Base-by-base conservation (phyloP, 352 stramenopile species). In the Plasmopara halstedii region DNA sequence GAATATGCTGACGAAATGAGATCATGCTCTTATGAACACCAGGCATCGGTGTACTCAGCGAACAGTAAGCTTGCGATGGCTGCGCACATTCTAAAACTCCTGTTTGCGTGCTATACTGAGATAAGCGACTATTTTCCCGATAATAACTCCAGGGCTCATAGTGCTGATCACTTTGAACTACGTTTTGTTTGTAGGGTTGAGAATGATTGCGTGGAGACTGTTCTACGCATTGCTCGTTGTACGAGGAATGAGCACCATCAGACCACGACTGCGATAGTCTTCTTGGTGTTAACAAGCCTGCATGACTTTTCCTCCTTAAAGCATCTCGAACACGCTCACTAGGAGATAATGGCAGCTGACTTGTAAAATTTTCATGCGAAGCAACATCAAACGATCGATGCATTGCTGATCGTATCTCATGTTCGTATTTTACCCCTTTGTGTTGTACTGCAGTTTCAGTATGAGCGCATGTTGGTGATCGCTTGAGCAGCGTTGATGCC, bases 301-400 rank as follows among this genome's bases (percentile, higher is more conserved):
- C 42, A 3, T 60, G 58, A 31, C 85, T 57, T 10, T 56, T 67
- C 34, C 40, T 53, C 19, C 68, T 62, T 8, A 87, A 32, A 1
- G 67, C 70, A 33, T 80, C 70, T 23, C 75, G 65, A 22, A 87
- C 44, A 42, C 67, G 63, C n/a, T 74, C 72, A 29, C 65, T 87
- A 0, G 72, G 58, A 41, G 75, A 87, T 33, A 87, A 47, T 8
- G 56, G 27, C 10, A 61, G 18, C 0, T 40, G 61, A 26, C 50
- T 64, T 35, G 48, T 53, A 40, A 37, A 21, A 42, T 29, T 61
- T 18, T 46, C 41, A 34, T 21, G 50, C 13, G 36, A 20, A 14
- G 19, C 32, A 50, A 39, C 45, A 19, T 32, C 53, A 6, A 50
- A 49, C n/a, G 53, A 39, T 3, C 40, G 54, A 39, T 62, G 42